Percentiles rank a stretch among this genome's conserved stretches.
phyloP scores from a whole-genome alignment of 2,329 filamentous ascomycete genomes.

The Tolypocladium tundrense region DNA sequence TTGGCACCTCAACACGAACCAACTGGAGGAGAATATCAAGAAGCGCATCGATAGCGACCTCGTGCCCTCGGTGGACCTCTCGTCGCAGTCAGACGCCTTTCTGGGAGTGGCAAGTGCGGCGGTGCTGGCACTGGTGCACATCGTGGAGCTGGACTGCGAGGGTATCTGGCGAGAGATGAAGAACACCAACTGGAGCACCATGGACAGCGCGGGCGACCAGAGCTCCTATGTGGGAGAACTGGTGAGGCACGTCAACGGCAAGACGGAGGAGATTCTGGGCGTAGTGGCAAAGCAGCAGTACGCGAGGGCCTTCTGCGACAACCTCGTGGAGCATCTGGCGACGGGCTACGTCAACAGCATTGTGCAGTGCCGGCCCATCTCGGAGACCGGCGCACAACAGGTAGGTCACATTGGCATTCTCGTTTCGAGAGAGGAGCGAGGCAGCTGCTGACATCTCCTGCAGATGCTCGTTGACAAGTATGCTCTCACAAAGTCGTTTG shows the following conservation, averaged over 20 bases:
- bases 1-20: conserved; percentile 86
- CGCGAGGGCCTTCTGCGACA: conserved; percentile 87
- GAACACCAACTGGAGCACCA: conserved; percentile 87
- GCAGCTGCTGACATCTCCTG: background rate
- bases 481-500: conserved; percentile 70
- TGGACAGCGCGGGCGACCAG: conserved; percentile 89
- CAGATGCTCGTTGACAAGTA: conserved; percentile 96
- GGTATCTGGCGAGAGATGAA: conserved; percentile 93
- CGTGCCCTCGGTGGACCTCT: conserved; percentile 68
- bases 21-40: conserved; percentile 91
- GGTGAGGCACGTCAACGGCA: conserved; percentile 59
- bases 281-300: conserved; percentile 86
- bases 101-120: conserved; percentile 87
- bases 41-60: conserved; percentile 76
- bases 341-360: conserved; percentile 73
- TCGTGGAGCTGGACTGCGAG: conserved; percentile 74
- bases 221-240: conserved; percentile 85
- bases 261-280: conserved; percentile 63
- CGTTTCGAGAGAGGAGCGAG: background rate
- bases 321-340: conserved; percentile 81
- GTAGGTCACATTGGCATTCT: conserved; percentile 26
- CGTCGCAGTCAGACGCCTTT: conserved; percentile 89
- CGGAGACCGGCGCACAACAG: conserved; percentile 89
- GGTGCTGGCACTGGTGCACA: conserved; percentile 72
- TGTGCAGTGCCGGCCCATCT: conserved; percentile 81